These are phyloP conservation scores for Trichomonas tenax DNA, from an alignment of 208 protist species.

Conservation along the genomic window DNA sequence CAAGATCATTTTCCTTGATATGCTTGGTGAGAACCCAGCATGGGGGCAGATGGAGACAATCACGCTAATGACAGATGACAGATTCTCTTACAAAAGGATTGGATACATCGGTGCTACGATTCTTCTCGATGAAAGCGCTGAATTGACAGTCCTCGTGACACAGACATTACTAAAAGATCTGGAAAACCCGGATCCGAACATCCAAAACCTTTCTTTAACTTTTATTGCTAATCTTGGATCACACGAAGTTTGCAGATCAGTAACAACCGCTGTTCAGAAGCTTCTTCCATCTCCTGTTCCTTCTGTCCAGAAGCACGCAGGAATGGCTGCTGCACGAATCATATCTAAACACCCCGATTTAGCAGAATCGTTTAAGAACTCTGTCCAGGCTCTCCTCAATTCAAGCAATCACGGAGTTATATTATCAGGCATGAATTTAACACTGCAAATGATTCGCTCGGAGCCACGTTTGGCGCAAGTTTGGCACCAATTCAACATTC, in stretches of 20 bases:
- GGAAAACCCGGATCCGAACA: not conserved
- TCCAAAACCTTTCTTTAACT: not conserved
- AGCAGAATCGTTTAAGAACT: not conserved
- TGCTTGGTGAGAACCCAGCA: not conserved
- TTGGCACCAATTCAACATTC: not conserved
- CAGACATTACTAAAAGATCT: conserved; percentile 3
- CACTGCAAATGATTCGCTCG: not conserved
- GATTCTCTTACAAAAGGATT: conserved; percentile 9
- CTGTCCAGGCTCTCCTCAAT: not conserved
- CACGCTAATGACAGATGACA: not conserved
- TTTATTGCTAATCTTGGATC: conserved; percentile 10
- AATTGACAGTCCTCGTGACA: not conserved
- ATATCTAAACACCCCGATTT: not conserved
- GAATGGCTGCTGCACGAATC: not conserved
- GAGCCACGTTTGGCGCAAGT: not conserved
- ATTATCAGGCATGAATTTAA: not conserved
- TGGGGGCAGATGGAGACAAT: conserved; percentile 4
- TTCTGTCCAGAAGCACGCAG: not conserved
- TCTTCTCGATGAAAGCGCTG: not conserved
- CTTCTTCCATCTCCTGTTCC: not conserved
- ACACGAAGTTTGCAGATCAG: not conserved
- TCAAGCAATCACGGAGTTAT: not conserved
- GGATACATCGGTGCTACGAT: not conserved
- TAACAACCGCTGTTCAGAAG: not conserved
- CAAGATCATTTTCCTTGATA: not conserved